A percentile compares a stretch with the other conserved stretches of the same genome.
These are phyloP conservation scores for Dothideomycetes sp. DNA, from an alignment of 2,329 filamentous ascomycete species.

Conservation along the genomic window DNA sequence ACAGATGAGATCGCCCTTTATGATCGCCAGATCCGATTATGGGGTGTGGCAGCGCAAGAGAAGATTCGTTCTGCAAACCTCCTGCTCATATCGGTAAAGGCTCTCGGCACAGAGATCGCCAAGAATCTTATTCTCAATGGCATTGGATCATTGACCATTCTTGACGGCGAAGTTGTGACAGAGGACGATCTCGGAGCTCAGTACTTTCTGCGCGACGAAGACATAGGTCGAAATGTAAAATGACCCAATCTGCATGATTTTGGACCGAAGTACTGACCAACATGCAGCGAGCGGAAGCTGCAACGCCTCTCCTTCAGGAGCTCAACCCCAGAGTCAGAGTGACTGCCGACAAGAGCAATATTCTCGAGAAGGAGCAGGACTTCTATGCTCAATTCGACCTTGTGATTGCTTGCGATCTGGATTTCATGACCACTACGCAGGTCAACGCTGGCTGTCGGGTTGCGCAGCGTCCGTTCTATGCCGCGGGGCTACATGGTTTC, in stretches of 20 bases:
- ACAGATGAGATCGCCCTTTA: conserved; percentile 93
- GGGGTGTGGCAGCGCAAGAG: conserved; percentile 92
- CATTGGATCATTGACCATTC: conserved; percentile 77
- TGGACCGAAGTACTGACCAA: too few species aligned
- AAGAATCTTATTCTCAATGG: conserved; percentile 96
- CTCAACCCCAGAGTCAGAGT: conserved; percentile 84
- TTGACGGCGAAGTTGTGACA: conserved; percentile 65
- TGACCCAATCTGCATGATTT: too few species aligned
- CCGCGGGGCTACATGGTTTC: conserved; percentile 73
- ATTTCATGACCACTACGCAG: conserved; percentile 59
- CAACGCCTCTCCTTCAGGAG: conserved; percentile 64
- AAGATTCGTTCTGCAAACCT: conserved; percentile 76
- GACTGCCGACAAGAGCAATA: conserved; percentile 52
- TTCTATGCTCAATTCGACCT: conserved; percentile 76
- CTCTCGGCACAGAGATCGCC: conserved; percentile 84
- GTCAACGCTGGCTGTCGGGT: conserved; percentile 83
- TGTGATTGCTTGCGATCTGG: conserved; percentile 80
- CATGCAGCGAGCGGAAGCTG: conserved; percentile 66
- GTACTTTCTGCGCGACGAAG: conserved; percentile 63
- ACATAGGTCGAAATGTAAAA: conserved; percentile 62
- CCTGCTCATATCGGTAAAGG: conserved; percentile 77
- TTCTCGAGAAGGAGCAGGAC: conserved; percentile 55
- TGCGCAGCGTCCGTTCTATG: conserved; percentile 74
- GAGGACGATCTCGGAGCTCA: conserved; percentile 61
- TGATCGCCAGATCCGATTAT: conserved; percentile 91